Percentiles rank a stretch among this genome's conserved stretches.
These are phyloP conservation scores for Halenospora varia DNA, from an alignment of 495 filamentous ascomycete species.

Conservation along the genomic window DNA sequence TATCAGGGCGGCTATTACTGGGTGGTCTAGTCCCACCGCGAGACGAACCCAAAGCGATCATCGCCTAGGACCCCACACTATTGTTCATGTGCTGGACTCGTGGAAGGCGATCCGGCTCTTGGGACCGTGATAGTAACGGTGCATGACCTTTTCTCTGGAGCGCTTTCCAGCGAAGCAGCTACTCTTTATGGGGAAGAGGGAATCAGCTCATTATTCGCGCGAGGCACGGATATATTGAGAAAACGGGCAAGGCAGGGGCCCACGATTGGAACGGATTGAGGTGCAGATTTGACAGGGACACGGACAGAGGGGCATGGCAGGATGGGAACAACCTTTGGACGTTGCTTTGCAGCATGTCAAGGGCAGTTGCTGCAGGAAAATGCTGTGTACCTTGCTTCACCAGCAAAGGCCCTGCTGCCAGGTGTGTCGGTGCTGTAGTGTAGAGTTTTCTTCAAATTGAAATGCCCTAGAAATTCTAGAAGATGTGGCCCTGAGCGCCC, in stretches of 20 bases:
- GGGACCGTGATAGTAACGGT: background rate
- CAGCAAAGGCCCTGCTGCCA: too few species aligned
- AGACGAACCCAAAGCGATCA: background rate
- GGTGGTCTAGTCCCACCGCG: background rate
- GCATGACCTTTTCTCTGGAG: background rate
- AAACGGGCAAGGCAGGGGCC: background rate
- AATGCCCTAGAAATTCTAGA: background rate
- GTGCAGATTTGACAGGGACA: background rate
- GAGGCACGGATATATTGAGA: background rate
- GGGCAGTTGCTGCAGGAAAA: background rate
- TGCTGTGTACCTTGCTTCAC: background rate
- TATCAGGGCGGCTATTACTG: background rate
- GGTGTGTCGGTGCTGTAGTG: background rate
- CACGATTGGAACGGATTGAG: background rate
- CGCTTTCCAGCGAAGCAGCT: background rate
- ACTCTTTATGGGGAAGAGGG: background rate
- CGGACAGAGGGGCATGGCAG: background rate
- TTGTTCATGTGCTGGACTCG: background rate
- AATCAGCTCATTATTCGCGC: background rate
- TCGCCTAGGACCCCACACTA: background rate
- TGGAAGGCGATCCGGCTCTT: background rate
- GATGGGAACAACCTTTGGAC: background rate
- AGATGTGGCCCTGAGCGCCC: too few species aligned
- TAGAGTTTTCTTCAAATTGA: background rate
- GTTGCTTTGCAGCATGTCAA: background rate